Conservation (phyloP, 2,329 filamentous ascomycete genomes). For the Pezicula rhizophila region DNA sequence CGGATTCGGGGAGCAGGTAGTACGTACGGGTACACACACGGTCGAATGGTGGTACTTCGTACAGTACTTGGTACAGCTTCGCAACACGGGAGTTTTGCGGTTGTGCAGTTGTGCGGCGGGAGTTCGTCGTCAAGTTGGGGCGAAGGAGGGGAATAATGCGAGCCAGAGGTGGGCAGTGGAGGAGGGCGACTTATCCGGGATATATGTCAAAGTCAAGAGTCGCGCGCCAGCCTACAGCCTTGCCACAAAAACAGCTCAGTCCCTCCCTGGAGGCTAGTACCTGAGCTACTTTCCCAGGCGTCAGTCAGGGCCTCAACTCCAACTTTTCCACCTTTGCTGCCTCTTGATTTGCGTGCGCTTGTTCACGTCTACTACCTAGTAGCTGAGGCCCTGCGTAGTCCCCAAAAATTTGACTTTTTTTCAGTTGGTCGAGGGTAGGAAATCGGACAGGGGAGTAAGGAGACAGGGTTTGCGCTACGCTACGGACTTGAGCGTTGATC, state of each 20-base stretch:
- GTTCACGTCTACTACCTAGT: too few relatives aligned
- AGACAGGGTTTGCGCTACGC: too few relatives aligned
- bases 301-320: neutral
- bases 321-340: too few relatives aligned
- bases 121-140: neutral
- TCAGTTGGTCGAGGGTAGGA: too few relatives aligned
- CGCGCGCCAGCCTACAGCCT: neutral
- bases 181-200: neutral
- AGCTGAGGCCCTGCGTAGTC: too few relatives aligned
- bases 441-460: too few relatives aligned
- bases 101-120: neutral
- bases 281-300: neutral
- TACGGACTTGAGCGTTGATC: neutral
- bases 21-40: too few relatives aligned
- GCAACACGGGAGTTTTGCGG: neutral
- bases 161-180: neutral
- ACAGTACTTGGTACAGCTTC: neutral
- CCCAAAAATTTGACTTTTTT: too few relatives aligned
- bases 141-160: neutral
- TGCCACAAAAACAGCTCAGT: too few relatives aligned
- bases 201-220: neutral
- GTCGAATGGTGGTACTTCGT: too few relatives aligned
- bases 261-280: neutral
- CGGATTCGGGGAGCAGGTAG: too few relatives aligned
- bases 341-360: too few relatives aligned